Percentiles rank a stretch among this genome's conserved stretches.
These are phyloP conservation scores for Eucalyptus dawsonii DNA, from an alignment of 345 rosid species.

Conservation along the genomic window DNA sequence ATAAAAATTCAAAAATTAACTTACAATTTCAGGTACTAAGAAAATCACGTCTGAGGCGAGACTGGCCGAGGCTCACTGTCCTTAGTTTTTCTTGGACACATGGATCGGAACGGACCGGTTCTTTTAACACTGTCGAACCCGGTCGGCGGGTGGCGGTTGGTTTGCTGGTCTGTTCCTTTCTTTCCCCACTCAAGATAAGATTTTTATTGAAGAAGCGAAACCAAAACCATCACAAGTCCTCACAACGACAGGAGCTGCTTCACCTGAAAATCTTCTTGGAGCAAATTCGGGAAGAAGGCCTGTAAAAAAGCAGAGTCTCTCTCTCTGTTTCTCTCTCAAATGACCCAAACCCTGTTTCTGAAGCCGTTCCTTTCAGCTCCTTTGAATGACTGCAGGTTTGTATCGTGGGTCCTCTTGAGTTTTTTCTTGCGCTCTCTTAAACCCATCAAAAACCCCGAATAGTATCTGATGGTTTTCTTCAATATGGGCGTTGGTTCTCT, in stretches of 20 bases:
- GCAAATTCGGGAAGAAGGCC: background rate
- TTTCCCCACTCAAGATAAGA: background rate
- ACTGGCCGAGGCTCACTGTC: background rate
- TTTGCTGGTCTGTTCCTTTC: background rate
- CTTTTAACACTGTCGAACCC: background rate
- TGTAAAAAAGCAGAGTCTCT: background rate
- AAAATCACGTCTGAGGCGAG: background rate
- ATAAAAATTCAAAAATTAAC: no score
- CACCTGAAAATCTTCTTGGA: background rate
- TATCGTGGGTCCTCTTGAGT: background rate
- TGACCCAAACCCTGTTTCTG: slow-evolving; percentile 21
- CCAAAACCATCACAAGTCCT: background rate
- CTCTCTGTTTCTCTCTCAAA: background rate
- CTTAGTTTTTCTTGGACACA: background rate
- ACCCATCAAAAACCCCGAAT: background rate
- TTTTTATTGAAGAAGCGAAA: background rate
- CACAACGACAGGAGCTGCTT: background rate
- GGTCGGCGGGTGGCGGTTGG: background rate
- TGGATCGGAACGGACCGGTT: background rate
- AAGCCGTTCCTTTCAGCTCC: slow-evolving; percentile 17
- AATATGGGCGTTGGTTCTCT: background rate
- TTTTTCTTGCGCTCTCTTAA: background rate
- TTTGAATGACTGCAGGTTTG: slow-evolving; percentile 9
- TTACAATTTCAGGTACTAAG: background rate
- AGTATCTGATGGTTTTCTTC: background rate